Evolutionary conservation across 106 monocot genomes (phyloP).

Genomic region (Cymbidium sinense): DNA sequence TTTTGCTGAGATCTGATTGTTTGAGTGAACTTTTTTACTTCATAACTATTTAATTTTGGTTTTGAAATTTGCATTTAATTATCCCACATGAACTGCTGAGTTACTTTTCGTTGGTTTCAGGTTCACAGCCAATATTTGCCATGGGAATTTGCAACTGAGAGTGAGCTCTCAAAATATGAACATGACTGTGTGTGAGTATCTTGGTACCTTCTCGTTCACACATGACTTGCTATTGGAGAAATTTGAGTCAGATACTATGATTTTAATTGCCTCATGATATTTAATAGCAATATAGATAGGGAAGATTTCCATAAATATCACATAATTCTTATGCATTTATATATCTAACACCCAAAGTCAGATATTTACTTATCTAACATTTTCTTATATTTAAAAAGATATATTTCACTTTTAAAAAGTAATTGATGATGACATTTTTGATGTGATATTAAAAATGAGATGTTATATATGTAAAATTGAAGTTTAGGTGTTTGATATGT

Average conservation of each 20-base stretch:
- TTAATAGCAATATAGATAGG: not conserved
- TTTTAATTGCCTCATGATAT: conserved; percentile 1
- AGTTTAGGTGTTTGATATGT: too few relatives aligned
- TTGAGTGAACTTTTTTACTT: not conserved
- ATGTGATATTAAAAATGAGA: too few relatives aligned
- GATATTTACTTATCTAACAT: too few relatives aligned
- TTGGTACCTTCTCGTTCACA: not conserved
- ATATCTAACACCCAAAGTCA: too few relatives aligned
- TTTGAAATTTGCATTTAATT: not conserved
- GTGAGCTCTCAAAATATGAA: conserved; percentile 32
- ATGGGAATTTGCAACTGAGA: conserved; percentile 71
- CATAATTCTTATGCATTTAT: too few relatives aligned
- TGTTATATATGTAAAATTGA: too few relatives aligned
- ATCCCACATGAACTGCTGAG: not conserved
- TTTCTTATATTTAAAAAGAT: too few relatives aligned
- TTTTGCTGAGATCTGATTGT: conserved; percentile 1
- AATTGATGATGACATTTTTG: too few relatives aligned
- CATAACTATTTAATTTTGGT: not conserved
- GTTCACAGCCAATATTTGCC: conserved; percentile 58
- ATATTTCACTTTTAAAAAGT: too few relatives aligned
- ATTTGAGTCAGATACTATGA: not conserved
- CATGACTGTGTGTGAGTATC: conserved; percentile 74
- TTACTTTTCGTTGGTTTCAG: conserved; percentile 26
- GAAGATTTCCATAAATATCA: too few relatives aligned
- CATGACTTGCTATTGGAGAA: not conserved